Evolutionary conservation across 257 asterid species (phyloP), one percentile per base, ranked within the genome.

Genomic region (Avicennia marina): DNA sequence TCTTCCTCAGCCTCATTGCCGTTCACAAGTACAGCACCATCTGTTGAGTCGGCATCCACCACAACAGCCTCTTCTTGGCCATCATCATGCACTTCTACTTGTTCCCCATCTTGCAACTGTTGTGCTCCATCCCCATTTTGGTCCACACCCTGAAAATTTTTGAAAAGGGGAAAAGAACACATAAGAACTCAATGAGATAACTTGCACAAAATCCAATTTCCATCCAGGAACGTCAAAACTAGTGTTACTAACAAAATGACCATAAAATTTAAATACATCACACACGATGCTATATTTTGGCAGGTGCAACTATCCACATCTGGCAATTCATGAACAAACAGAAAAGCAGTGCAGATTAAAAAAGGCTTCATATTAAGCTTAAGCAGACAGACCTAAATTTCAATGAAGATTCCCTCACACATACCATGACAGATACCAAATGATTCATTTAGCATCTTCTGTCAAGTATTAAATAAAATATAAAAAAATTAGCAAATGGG

Each of bases 1-100:
- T 93, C 89, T 89, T 93, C 96, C 72, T 86, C 96, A 67, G 81
- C 96, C 79, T 86, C 96, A 44, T 68, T 80, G 52, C 85, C 94
- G 29, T 86, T 93, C 65, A 93, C 87, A 38, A 89, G 87, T 55
- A 83, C 91, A 43, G 89, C 94, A 68, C 97, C 93, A 53, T 89
- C 97, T 40, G 85, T 79, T 53, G 97, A 86, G 65, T 89, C 99
- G 27, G 91, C 95, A 65, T 89, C 99, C 69, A 77, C 91, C 57
- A 89, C 94, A 33, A 86, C 86, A 64, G 87, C 84, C 82, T 83
- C 97, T 70, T 88, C 98, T 67, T 75, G 95, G 62, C 78, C 67
- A 64, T 77, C 94, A 41, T 78, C 86, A 53, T 65, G 94, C 47
- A 63, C 89, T 53, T 80, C 95, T 29, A 54, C 75, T 42, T 72